Conservation (phyloP, 139 green algal genomes). For the Volvox reticuliferus region DNA sequence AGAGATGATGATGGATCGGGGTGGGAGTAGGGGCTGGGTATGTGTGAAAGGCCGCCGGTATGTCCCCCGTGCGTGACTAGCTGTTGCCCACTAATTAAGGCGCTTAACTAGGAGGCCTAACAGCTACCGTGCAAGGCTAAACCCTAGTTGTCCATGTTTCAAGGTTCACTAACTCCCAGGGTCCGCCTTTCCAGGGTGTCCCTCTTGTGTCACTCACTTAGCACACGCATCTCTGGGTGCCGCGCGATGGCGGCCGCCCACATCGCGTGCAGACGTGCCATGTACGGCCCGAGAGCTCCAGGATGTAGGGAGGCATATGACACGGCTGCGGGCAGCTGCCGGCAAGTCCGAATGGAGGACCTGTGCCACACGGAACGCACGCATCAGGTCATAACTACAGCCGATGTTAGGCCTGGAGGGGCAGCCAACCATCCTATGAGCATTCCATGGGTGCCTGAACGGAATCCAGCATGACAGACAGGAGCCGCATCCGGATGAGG, state of each 20-base stretch:
- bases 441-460: too few relatives aligned
- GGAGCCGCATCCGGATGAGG: too few relatives aligned
- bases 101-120: not conserved
- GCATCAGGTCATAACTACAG: too few relatives aligned
- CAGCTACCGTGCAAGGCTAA: too few relatives aligned
- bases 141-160: not conserved
- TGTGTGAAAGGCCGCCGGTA: too few relatives aligned
- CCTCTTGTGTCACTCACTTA: not conserved
- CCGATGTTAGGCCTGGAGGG: too few relatives aligned
- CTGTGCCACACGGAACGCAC: not conserved
- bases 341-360: not conserved
- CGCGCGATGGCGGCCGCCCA: not conserved
- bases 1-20: too few relatives aligned
- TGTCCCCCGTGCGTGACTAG: not conserved
- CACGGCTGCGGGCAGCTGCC: not conserved
- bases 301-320: not conserved
- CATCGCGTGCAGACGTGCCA: constrained; percentile 21
- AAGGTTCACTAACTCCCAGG: not conserved
- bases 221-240: constrained; percentile 12
- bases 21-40: too few relatives aligned
- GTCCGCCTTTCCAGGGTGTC: not conserved
- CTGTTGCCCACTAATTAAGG: not conserved
- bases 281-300: not conserved
- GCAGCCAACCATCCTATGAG: too few relatives aligned
- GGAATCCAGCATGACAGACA: too few relatives aligned